Percentiles rank a stretch among this genome's conserved stretches.
Evolutionary conservation across 2,329 filamentous ascomycete genomes (phyloP).

Genomic region (Hymenoscyphus occultus): DNA sequence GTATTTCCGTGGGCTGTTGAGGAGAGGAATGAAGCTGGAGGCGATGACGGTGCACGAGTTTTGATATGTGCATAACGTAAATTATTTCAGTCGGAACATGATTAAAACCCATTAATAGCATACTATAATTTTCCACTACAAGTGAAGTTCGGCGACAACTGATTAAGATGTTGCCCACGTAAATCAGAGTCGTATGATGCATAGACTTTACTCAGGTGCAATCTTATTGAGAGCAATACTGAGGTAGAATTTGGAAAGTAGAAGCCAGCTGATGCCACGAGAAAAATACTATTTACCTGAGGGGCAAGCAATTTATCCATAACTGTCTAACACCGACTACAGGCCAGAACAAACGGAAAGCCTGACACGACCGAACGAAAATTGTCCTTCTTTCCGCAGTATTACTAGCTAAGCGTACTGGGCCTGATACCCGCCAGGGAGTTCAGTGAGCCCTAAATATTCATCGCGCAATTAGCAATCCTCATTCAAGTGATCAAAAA

Average conservation of each 20-base stretch:
- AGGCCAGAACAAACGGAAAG: neutral
- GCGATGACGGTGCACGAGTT: neutral
- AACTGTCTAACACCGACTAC: neutral
- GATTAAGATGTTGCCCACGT: too few species aligned
- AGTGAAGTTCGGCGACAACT: too few species aligned
- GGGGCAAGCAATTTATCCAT: neutral
- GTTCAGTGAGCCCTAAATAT: constrained; percentile 13
- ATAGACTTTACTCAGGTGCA: too few species aligned
- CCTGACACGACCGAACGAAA: neutral
- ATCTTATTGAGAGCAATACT: too few species aligned
- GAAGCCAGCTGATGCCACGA: neutral
- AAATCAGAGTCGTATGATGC: too few species aligned
- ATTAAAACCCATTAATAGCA: too few species aligned
- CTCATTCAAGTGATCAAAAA: neutral
- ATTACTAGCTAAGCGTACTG: neutral
- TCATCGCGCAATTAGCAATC: neutral
- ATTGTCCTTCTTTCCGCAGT: neutral
- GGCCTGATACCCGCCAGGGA: constrained; percentile 26
- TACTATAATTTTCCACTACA: too few species aligned
- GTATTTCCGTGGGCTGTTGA: neutral
- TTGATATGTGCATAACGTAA: neutral
- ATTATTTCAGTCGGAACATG: too few species aligned
- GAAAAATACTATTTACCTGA: neutral
- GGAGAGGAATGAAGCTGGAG: neutral
- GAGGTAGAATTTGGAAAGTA: too few species aligned